Conservation (phyloP, 2,329 filamentous ascomycete species). For the Apiospora sp. region DNA sequence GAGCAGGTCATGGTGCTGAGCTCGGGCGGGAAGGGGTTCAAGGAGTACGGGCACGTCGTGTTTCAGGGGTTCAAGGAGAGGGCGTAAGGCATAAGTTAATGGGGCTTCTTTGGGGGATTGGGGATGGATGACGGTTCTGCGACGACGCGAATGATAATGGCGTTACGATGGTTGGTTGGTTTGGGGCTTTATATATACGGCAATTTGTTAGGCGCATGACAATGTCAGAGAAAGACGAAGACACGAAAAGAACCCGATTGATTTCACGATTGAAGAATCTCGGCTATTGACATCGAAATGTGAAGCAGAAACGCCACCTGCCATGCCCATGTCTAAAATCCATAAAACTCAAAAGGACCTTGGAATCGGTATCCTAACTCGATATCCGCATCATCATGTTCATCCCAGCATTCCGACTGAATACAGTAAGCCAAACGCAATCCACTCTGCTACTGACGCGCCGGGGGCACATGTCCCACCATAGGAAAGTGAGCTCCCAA, state of each 20-base stretch:
- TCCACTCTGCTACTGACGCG: too few relatives aligned
- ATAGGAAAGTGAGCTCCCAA: too few relatives aligned
- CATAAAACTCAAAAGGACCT: background rate
- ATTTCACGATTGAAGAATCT: too few relatives aligned
- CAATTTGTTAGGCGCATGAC: too few relatives aligned
- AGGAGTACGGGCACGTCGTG: constrained; percentile 15
- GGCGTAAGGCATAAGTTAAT: too few relatives aligned
- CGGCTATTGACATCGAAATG: too few relatives aligned
- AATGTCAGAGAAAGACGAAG: too few relatives aligned
- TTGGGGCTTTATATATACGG: too few relatives aligned
- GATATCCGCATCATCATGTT: background rate
- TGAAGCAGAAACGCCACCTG: background rate
- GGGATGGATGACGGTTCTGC: background rate
- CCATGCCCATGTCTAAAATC: background rate
- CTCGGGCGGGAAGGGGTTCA: constrained; percentile 1
- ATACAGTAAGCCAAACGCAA: background rate
- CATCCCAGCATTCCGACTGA: background rate
- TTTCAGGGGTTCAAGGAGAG: constrained; percentile 21
- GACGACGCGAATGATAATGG: too few relatives aligned
- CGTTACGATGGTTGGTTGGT: too few relatives aligned
- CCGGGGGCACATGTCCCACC: too few relatives aligned
- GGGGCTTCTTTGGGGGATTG: background rate
- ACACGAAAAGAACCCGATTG: too few relatives aligned
- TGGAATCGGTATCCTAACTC: background rate
- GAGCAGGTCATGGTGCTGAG: constrained; percentile 11